Evolutionary conservation across 805 yeast genomes (phyloP).

Genomic region (Metschnikowia dekortorum): DNA sequence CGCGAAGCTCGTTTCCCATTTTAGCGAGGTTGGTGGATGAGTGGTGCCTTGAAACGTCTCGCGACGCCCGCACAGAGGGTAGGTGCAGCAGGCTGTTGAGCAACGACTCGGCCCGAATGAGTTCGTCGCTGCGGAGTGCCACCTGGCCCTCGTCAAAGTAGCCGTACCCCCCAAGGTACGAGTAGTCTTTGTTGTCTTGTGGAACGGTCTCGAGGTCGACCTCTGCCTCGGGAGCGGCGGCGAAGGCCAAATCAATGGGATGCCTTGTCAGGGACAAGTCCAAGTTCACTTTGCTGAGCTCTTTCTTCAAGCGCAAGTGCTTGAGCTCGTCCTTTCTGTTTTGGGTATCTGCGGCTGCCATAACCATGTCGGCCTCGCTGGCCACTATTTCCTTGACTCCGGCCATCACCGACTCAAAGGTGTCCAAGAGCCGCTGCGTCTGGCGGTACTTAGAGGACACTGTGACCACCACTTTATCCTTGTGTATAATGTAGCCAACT

Average conservation of each 20-base stretch:
- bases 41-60: slow-evolving; percentile 24
- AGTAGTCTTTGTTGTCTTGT: slow-evolving; percentile 26
- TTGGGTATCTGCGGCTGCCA: slow-evolving; percentile 29
- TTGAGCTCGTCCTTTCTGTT: slow-evolving; percentile 31
- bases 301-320: slow-evolving; percentile 31
- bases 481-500: slow-evolving; percentile 84
- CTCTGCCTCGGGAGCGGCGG: slow-evolving; percentile 3
- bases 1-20: slow-evolving; percentile 20
- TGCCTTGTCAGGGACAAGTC: slow-evolving; percentile 18
- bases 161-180: slow-evolving; percentile 77
- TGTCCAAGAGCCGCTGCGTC: slow-evolving; percentile 70
- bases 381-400: slow-evolving; percentile 53
- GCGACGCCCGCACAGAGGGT: slow-evolving; percentile 20
- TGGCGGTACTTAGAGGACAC: slow-evolving; percentile 87
- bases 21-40: slow-evolving; percentile 25
- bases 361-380: slow-evolving; percentile 30
- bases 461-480: slow-evolving; percentile 72
- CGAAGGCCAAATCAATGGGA: slow-evolving; percentile 20
- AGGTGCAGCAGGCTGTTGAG: slow-evolving; percentile 23
- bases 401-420: slow-evolving; percentile 56
- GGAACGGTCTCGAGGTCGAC: not conserved
- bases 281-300: slow-evolving; percentile 25
- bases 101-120: slow-evolving; percentile 27
- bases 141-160: slow-evolving; percentile 73
- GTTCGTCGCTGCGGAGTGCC: slow-evolving; percentile 46